Percentiles rank a stretch among this genome's conserved stretches.
Conservation (phyloP, 768 basidiomycete genomes). For the Boletus rufocinnamomeus region DNA sequence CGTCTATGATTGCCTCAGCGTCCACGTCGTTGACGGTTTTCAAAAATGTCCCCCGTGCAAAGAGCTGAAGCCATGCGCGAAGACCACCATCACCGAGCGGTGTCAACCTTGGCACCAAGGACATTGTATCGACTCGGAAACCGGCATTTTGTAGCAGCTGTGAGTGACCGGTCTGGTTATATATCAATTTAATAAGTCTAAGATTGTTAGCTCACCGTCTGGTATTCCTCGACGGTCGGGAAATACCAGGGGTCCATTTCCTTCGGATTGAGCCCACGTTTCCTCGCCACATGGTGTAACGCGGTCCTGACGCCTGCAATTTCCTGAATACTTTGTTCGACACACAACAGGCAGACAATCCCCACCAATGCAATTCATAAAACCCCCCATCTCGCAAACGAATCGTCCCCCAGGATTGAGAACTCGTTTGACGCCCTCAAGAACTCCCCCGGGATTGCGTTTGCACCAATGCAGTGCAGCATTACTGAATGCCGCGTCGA, state of each 20-base stretch:
- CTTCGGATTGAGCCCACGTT: constrained; percentile 58
- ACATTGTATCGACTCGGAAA: constrained; percentile 57
- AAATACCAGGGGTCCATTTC: constrained; percentile 83
- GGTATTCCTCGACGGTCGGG: constrained; percentile 70
- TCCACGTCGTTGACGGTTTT: constrained; percentile 51
- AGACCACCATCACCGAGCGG: constrained; percentile 51
- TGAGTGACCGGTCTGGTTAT: constrained; percentile 4
- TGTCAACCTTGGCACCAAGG: constrained; percentile 56
- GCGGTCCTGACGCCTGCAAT: constrained; percentile 58
- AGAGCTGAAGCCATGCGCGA: constrained; percentile 68
- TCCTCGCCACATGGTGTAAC: constrained; percentile 53
- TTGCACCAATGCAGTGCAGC: constrained; percentile 89
- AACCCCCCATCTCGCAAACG: constrained; percentile 77
- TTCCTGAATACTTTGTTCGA: constrained; percentile 1
- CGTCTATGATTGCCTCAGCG: constrained; percentile 59
- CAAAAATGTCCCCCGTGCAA: constrained; percentile 63
- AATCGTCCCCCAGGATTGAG: constrained; percentile 73
- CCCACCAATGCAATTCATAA: constrained; percentile 68
- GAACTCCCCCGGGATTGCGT: constrained; percentile 62
- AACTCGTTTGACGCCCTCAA: constrained; percentile 57
- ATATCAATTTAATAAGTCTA: background rate
- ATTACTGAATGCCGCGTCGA: constrained; percentile 79
- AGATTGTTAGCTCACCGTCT: constrained; percentile 41
- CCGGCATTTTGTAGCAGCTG: constrained; percentile 58
- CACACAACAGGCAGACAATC: background rate